Percentiles rank a stretch among this genome's conserved stretches.
These are phyloP conservation scores for Epichloe aotearoae DNA, from an alignment of 2,329 filamentous ascomycete genomes.

Conservation along the genomic window DNA sequence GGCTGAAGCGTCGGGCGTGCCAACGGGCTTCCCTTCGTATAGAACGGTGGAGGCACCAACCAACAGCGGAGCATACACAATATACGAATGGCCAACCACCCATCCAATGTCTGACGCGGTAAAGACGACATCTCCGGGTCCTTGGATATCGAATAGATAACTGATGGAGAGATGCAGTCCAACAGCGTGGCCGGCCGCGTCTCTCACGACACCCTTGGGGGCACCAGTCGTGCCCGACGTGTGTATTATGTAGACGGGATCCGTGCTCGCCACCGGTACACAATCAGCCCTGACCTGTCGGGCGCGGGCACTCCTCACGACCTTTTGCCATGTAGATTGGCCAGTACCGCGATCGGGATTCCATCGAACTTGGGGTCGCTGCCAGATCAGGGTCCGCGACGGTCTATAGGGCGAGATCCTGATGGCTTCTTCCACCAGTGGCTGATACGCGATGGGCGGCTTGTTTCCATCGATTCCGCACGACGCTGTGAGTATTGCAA, in stretches of 20 bases:
- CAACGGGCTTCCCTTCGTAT: conserved; percentile 89
- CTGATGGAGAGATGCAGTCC: conserved; percentile 70
- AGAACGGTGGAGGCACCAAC: conserved; percentile 75
- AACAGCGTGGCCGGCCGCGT: conserved; percentile 78
- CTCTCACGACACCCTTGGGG: conserved; percentile 72
- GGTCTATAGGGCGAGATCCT: conserved; percentile 58
- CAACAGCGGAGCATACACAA: conserved; percentile 77
- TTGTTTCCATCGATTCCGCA: conserved; percentile 85
- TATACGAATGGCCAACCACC: conserved; percentile 60
- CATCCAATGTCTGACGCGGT: conserved; percentile 82
- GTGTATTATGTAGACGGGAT: conserved; percentile 83
- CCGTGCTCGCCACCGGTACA: conserved; percentile 64
- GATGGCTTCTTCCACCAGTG: conserved; percentile 63
- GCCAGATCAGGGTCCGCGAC: conserved; percentile 63
- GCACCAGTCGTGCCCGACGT: conserved; percentile 72
- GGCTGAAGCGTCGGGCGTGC: conserved; percentile 72
- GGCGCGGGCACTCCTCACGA: conserved; percentile 57
- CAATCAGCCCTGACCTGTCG: conserved; percentile 57
- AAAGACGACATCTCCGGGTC: conserved; percentile 64
- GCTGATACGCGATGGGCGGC: conserved; percentile 62
- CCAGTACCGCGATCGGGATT: conserved; percentile 51
- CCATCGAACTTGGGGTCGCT: conserved; percentile 67
- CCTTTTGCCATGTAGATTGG: conserved; percentile 66
- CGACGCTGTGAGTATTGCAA: conserved; percentile 71
- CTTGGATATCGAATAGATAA: conserved; percentile 71